Percentiles rank a stretch among this genome's conserved stretches.
These are phyloP conservation scores for Diaporthe sp. DNA, from an alignment of 2,329 filamentous ascomycete genomes.

Conservation along the genomic window DNA sequence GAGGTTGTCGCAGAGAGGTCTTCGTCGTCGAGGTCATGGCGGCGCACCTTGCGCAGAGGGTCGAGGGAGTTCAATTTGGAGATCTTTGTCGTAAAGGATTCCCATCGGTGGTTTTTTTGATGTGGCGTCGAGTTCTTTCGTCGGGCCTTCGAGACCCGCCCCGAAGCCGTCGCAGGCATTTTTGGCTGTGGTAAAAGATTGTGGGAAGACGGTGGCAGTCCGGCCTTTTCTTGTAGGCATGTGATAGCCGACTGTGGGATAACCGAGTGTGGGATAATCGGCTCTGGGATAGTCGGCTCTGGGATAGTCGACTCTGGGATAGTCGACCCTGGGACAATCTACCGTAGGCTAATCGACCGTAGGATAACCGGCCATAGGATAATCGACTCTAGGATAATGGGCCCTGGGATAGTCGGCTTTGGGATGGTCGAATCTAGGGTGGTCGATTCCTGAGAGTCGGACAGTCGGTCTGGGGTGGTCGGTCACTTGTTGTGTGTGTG, in stretches of 20 bases:
- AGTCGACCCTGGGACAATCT: neutral
- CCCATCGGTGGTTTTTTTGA: constrained; percentile 88
- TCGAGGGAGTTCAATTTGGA: constrained; percentile 91
- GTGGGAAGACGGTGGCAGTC: too few species aligned
- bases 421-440: neutral
- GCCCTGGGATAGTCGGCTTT: neutral
- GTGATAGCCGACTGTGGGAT: neutral
- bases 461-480: neutral
- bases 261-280: neutral
- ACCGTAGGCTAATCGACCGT: neutral
- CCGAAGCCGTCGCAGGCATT: constrained; percentile 74
- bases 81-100: constrained; percentile 91
- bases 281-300: neutral
- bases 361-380: neutral
- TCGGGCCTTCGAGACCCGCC: constrained; percentile 77
- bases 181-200: constrained; percentile 53
- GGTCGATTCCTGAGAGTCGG: neutral
- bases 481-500: neutral
- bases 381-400: neutral
- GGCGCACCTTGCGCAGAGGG: constrained; percentile 89
- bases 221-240: neutral
- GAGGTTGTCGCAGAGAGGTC: constrained; percentile 84
- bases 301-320: neutral
- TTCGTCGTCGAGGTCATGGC: constrained; percentile 85
- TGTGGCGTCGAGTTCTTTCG: constrained; percentile 79